Evolutionary conservation across 768 basidiomycete genomes (phyloP).

Genomic region (Mycena albidolilacea): DNA sequence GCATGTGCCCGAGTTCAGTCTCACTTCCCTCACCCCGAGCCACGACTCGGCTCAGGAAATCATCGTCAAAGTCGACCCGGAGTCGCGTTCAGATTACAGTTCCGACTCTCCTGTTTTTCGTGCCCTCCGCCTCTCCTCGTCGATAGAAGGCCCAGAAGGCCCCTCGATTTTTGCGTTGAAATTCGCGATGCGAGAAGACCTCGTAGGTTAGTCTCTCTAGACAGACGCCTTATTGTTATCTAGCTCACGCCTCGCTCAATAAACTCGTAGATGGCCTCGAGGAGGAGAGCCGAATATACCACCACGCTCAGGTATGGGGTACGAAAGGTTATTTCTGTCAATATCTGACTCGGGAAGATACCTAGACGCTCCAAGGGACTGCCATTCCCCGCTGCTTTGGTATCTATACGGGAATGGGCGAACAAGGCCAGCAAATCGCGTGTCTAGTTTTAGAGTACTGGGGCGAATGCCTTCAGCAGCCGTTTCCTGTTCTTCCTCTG

Average conservation of each 20-base stretch:
- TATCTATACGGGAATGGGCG: constrained; percentile 49
- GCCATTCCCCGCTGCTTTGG: constrained; percentile 53
- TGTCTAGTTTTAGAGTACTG: constrained; percentile 56
- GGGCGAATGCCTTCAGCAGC: constrained; percentile 52
- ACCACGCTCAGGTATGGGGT: constrained; percentile 37
- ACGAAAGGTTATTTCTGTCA: neutral
- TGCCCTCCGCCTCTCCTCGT: constrained; percentile 29
- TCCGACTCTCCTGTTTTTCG: constrained; percentile 58
- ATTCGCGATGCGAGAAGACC: constrained; percentile 57
- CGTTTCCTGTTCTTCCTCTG: constrained; percentile 48
- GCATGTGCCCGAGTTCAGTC: constrained; percentile 49
- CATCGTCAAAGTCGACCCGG: constrained; percentile 50
- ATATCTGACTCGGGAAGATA: constrained; percentile 6
- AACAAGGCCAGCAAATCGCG: constrained; percentile 52
- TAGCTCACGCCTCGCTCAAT: no score
- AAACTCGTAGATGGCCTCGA: constrained; percentile 42
- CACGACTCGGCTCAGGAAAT: constrained; percentile 34
- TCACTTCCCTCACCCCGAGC: constrained; percentile 41
- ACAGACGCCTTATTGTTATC: no score
- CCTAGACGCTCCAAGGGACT: constrained; percentile 49
- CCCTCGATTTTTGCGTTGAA: constrained; percentile 47
- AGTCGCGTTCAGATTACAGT: constrained; percentile 50
- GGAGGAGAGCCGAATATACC: constrained; percentile 53
- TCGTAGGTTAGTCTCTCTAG: constrained; percentile 37
- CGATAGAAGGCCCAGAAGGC: constrained; percentile 36